phyloP scores from a whole-genome alignment of 78 protist species.

The Creolimax fragrantissima region DNA sequence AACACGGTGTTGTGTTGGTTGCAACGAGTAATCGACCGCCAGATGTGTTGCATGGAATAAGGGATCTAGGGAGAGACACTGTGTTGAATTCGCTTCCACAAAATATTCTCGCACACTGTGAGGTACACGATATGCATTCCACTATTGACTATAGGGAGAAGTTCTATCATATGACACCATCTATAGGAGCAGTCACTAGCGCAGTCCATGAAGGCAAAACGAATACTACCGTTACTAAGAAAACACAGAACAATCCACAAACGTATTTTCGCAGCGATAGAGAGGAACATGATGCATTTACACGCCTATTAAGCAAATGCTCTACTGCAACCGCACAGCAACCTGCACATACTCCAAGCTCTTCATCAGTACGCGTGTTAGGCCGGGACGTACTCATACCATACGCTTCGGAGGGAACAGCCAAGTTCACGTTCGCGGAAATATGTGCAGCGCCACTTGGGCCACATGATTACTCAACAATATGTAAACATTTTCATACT shows the following conservation, averaged over 20 bases:
- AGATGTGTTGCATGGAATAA: not conserved
- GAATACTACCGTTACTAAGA: too few relatives aligned
- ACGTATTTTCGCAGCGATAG: not conserved
- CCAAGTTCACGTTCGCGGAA: not conserved
- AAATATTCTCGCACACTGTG: not conserved
- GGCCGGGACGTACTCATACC: not conserved
- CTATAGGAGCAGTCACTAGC: not conserved
- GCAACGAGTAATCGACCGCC: slow-evolving; percentile 16
- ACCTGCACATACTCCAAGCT: not conserved
- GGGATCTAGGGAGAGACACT: not conserved
- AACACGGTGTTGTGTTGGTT: slow-evolving; percentile 6
- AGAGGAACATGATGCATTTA: not conserved
- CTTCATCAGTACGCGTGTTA: not conserved
- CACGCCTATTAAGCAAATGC: not conserved
- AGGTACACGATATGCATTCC: not conserved
- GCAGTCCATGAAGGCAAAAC: too few relatives aligned
- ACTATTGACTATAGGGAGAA: not conserved
- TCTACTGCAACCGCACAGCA: not conserved
- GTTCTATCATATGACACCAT: not conserved
- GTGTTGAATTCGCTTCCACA: not conserved
- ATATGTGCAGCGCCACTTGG: not conserved
- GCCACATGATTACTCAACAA: slow-evolving; percentile 53
- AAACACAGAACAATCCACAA: not conserved
- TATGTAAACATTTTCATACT: slow-evolving; percentile 61
- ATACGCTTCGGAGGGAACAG: not conserved